Evolutionary conservation across 148 eudicot genomes (phyloP).

Genomic region (Vaccinium vitisidaea): DNA sequence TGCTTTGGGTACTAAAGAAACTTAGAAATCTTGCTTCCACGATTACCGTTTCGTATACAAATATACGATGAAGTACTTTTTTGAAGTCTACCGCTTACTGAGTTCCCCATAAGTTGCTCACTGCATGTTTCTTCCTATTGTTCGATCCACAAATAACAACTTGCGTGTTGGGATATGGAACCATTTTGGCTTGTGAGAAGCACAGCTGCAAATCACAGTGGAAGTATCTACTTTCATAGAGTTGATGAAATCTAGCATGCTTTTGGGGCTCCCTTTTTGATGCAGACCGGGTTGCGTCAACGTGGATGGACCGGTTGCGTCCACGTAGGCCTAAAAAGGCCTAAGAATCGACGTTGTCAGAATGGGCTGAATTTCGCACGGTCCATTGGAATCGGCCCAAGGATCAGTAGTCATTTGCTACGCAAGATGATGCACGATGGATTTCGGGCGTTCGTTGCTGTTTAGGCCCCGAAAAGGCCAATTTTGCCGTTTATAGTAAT

Average conservation of each 20-base stretch:
- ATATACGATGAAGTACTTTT: background rate
- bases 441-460: too few relatives aligned
- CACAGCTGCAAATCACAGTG: background rate
- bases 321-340: too few relatives aligned
- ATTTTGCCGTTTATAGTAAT: too few relatives aligned
- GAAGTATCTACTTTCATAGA: background rate
- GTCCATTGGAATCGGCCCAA: too few relatives aligned
- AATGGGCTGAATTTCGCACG: too few relatives aligned
- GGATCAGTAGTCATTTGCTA: too few relatives aligned
- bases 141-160: background rate
- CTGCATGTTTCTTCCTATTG: background rate
- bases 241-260: conserved; percentile 1
- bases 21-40: background rate
- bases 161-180: background rate
- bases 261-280: background rate
- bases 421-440: too few relatives aligned
- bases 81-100: background rate
- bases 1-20: background rate
- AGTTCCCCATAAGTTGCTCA: background rate
- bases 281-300: too few relatives aligned
- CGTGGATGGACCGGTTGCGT: too few relatives aligned
- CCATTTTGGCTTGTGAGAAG: background rate
- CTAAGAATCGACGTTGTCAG: too few relatives aligned
- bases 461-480: too few relatives aligned
- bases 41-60: too few relatives aligned